These are phyloP conservation scores for Paramyrothecium sp. DNA, from an alignment of 2,329 filamentous ascomycete genomes.

Conservation along the genomic window DNA sequence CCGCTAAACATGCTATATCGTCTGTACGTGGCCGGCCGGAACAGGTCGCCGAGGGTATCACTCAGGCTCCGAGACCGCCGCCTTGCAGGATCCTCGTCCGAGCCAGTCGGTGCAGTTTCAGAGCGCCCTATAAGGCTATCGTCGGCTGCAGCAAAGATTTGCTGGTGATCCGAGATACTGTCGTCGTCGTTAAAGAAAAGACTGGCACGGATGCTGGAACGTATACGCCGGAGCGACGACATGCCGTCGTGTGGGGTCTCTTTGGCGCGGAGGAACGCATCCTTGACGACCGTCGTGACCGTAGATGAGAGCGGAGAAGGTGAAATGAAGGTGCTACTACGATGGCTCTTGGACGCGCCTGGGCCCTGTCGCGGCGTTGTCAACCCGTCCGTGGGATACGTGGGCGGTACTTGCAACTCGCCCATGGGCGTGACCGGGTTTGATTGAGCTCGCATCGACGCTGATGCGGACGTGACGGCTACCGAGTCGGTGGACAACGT, in stretches of 20 bases:
- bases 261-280: constrained; percentile 49
- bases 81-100: constrained; percentile 16
- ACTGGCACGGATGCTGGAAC: constrained; percentile 51
- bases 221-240: constrained; percentile 44
- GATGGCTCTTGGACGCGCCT: constrained; percentile 26
- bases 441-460: constrained; percentile 22
- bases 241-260: constrained; percentile 36
- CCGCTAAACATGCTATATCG: constrained; percentile 17
- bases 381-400: constrained; percentile 20
- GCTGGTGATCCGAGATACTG: constrained; percentile 17
- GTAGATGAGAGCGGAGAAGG: constrained; percentile 60
- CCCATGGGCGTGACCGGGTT: constrained; percentile 29
- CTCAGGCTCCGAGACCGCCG: constrained; percentile 38
- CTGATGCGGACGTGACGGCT: constrained; percentile 7
- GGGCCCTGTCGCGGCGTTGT: constrained; percentile 24
- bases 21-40: constrained; percentile 32
- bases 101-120: constrained; percentile 11
- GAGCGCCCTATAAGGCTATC: constrained; percentile 17
- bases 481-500: constrained; percentile 35
- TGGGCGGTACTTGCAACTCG: constrained; percentile 20
- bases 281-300: constrained; percentile 56
- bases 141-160: constrained; percentile 20
- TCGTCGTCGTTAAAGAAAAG: constrained; percentile 51
- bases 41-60: constrained; percentile 39
- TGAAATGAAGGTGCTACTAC: constrained; percentile 51